Percentiles rank a stretch among this genome's conserved stretches.
phyloP scores from a whole-genome alignment of 768 basidiomycete genomes.

The Scleroderma citrinum region DNA sequence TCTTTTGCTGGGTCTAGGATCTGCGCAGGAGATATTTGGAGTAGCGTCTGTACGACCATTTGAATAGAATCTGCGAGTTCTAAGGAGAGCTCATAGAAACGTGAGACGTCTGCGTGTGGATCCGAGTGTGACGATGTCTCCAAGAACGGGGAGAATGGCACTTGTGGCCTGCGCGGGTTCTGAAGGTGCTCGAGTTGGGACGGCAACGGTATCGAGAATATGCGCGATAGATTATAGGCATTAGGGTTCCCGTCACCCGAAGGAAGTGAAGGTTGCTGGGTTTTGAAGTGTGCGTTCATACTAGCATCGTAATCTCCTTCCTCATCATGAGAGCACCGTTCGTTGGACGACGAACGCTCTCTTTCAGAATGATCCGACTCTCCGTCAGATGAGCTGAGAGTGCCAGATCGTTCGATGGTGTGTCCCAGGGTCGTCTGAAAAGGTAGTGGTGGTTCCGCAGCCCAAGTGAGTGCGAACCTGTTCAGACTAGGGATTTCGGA shows the following conservation, averaged over 20 bases:
- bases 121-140: slow-evolving; percentile 14
- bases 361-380: slow-evolving; percentile 49
- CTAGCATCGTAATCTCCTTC: slow-evolving; percentile 26
- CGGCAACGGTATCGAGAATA: slow-evolving; percentile 76
- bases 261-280: slow-evolving; percentile 19
- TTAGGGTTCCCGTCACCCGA: slow-evolving; percentile 22
- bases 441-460: slow-evolving; percentile 38
- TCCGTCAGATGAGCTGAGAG: slow-evolving; percentile 45
- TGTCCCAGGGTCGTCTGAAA: slow-evolving; percentile 29
- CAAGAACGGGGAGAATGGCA: slow-evolving; percentile 7
- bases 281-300: slow-evolving; percentile 17
- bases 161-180: slow-evolving; percentile 50
- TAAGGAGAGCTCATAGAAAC: slow-evolving; percentile 65
- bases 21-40: slow-evolving; percentile 87
- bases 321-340: slow-evolving; percentile 27
- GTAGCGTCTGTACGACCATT: slow-evolving; percentile 83
- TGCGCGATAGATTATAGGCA: slow-evolving; percentile 60
- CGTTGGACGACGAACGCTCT: slow-evolving; percentile 25
- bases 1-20: slow-evolving; percentile 90
- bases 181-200: slow-evolving; percentile 70
- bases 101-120: slow-evolving; percentile 21
- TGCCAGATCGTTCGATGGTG: slow-evolving; percentile 33
- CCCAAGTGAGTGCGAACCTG: slow-evolving; percentile 60
- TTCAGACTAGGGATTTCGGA: slow-evolving; percentile 44
- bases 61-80: slow-evolving; percentile 91